phyloP scores from a whole-genome alignment of 2,329 filamentous ascomycete genomes.

The Torrubiellomyces zombiae region DNA sequence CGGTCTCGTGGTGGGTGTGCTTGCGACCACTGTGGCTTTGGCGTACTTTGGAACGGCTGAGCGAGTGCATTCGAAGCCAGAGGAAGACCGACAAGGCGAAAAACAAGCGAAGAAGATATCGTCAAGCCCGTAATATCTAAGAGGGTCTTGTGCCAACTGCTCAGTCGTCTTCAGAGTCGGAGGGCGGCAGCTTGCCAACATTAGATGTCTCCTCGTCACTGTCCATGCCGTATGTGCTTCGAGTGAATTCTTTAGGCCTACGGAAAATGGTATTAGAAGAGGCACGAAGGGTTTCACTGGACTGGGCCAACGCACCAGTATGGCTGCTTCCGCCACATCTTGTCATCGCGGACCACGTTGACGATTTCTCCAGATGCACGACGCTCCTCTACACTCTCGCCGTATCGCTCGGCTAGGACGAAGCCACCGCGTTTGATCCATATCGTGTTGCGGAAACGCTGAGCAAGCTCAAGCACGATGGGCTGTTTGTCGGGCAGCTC shows the following conservation, averaged over 20 bases:
- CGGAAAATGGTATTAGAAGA: conserved; percentile 7
- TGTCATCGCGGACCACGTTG: conserved; percentile 85
- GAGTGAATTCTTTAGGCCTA: conserved; percentile 69
- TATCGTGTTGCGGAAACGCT: conserved; percentile 77
- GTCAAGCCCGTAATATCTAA: conserved; percentile 4
- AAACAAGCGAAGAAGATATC: conserved; percentile 13
- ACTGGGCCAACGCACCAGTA: conserved; percentile 51
- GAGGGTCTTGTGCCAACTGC: no score
- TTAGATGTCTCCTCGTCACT: conserved; percentile 63
- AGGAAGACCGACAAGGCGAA: conserved; percentile 9
- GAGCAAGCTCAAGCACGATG: conserved; percentile 64
- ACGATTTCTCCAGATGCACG: conserved; percentile 79
- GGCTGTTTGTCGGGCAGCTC: conserved; percentile 48
- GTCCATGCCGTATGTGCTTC: conserved; percentile 43
- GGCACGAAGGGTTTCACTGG: not conserved
- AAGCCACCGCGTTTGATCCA: conserved; percentile 86
- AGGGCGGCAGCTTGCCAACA: conserved; percentile 72
- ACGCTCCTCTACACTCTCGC: conserved; percentile 50
- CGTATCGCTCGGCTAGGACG: conserved; percentile 60
- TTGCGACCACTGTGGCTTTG: conserved; percentile 49
- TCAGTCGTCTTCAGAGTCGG: conserved; percentile 56
- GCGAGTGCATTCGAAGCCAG: conserved; percentile 1
- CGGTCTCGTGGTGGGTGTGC: conserved; percentile 47
- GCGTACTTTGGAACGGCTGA: conserved; percentile 39
- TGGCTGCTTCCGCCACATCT: conserved; percentile 69